Conservation (phyloP, 164 flowering plant species). For the Vitis rotundifolia region DNA sequence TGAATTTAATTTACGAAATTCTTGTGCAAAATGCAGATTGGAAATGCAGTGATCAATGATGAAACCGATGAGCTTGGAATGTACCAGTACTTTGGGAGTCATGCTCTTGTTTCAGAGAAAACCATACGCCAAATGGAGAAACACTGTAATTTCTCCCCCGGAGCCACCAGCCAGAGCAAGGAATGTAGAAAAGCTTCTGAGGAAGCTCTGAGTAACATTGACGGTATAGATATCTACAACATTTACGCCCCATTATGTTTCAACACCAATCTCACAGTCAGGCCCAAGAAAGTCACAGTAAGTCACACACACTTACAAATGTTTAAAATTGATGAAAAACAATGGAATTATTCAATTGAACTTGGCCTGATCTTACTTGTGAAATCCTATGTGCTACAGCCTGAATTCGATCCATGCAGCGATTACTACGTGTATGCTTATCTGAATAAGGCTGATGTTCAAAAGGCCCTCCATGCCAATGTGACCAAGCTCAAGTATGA, state of each 20-base stretch:
- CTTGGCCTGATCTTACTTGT: neutral
- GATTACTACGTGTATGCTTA: constrained; percentile 52
- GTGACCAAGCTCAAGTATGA: constrained; percentile 24
- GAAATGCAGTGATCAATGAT: constrained; percentile 1
- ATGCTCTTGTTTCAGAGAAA: constrained; percentile 59
- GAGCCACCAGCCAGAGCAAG: neutral
- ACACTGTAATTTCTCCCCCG: constrained; percentile 48
- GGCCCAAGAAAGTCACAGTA: constrained; percentile 42
- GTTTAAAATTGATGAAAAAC: too few relatives aligned
- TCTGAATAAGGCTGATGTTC: constrained; percentile 60
- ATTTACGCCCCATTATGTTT: constrained; percentile 67
- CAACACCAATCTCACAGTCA: constrained; percentile 26
- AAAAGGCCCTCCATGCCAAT: constrained; percentile 66
- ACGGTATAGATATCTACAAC: constrained; percentile 49
- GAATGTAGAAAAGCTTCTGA: constrained; percentile 20
- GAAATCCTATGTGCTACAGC: constrained; percentile 19
- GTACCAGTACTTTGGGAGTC: constrained; percentile 58
- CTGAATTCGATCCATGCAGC: constrained; percentile 56
- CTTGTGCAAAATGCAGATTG: constrained; percentile 2
- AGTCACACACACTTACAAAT: neutral
- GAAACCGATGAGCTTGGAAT: constrained; percentile 32
- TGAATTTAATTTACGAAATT: neutral
- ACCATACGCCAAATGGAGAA: constrained; percentile 12
- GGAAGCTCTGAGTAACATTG: neutral
- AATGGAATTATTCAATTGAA: too few relatives aligned